phyloP scores from a whole-genome alignment of 441 rosid genomes.

The Pelargonium citronellum region DNA sequence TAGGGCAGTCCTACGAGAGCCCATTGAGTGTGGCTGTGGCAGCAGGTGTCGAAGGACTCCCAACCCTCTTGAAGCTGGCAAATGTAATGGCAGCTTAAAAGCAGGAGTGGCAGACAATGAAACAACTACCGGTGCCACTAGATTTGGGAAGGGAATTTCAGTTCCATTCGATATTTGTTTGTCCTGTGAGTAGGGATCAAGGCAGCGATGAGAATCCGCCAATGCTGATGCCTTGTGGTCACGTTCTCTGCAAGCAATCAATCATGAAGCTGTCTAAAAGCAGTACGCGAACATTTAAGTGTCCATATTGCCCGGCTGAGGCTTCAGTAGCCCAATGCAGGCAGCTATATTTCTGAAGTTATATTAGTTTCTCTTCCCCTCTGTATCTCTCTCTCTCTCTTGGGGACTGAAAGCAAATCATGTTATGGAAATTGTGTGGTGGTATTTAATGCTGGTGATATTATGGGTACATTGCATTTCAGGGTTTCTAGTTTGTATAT shows the following conservation, averaged over 20 bases:
- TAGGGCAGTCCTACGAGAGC: constrained; percentile 43
- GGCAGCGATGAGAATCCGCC: constrained; percentile 56
- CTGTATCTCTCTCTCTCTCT: neutral
- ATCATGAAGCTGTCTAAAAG: constrained; percentile 48
- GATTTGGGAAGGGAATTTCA: constrained; percentile 48
- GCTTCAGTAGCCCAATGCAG: constrained; percentile 33
- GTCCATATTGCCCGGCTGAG: constrained; percentile 49
- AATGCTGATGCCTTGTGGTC: constrained; percentile 53
- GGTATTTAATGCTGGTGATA: too few species aligned
- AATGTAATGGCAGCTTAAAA: constrained; percentile 45
- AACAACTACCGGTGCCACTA: constrained; percentile 48
- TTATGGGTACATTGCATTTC: neutral
- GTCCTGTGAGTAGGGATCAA: constrained; percentile 59
- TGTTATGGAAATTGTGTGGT: neutral
- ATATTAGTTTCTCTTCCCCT: neutral
- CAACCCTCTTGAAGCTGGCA: constrained; percentile 44
- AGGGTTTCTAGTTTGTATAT: neutral
- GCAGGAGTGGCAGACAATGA: constrained; percentile 45
- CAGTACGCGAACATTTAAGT: constrained; percentile 42
- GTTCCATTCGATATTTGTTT: constrained; percentile 54
- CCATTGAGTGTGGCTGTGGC: constrained; percentile 42
- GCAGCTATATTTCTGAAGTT: constrained; percentile 38
- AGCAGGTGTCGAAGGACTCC: constrained; percentile 46
- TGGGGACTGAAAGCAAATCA: too few species aligned
- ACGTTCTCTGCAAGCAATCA: constrained; percentile 54